Conservation (phyloP, 768 basidiomycete species). For the Amanita subjunquillea region DNA sequence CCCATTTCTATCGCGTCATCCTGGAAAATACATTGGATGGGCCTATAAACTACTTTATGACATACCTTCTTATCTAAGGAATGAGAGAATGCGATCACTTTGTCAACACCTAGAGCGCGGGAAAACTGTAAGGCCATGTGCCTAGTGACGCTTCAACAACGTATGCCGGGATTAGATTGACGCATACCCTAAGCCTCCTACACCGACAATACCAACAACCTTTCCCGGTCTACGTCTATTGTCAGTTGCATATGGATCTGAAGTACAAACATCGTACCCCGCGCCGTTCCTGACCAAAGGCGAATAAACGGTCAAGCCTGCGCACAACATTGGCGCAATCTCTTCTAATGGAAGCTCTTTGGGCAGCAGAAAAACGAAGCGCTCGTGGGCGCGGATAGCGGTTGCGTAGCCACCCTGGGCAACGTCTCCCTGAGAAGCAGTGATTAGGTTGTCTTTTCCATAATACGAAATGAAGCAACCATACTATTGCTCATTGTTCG, state of each 20-base stretch:
- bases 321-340: conserved; percentile 58
- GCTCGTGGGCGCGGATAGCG: conserved; percentile 34
- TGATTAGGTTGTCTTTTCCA: neutral
- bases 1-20: conserved; percentile 50
- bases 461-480: neutral
- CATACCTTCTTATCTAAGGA: conserved; percentile 31
- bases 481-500: conserved; percentile 44
- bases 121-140: conserved; percentile 26
- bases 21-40: conserved; percentile 7
- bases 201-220: conserved; percentile 55
- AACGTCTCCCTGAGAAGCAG: conserved; percentile 18
- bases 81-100: conserved; percentile 49
- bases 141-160: conserved; percentile 6
- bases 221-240: conserved; percentile 42
- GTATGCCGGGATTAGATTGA: neutral
- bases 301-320: conserved; percentile 53
- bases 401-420: conserved; percentile 40
- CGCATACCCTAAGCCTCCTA: conserved; percentile 45
- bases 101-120: conserved; percentile 42
- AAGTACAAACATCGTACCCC: conserved; percentile 13
- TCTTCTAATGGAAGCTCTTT: conserved; percentile 36
- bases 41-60: neutral
- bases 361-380: conserved; percentile 53
- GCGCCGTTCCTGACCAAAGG: conserved; percentile 43
- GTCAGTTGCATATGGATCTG: neutral